Evolutionary conservation across 331 rosid genomes (phyloP).

Genomic region (Saraca asoca): DNA sequence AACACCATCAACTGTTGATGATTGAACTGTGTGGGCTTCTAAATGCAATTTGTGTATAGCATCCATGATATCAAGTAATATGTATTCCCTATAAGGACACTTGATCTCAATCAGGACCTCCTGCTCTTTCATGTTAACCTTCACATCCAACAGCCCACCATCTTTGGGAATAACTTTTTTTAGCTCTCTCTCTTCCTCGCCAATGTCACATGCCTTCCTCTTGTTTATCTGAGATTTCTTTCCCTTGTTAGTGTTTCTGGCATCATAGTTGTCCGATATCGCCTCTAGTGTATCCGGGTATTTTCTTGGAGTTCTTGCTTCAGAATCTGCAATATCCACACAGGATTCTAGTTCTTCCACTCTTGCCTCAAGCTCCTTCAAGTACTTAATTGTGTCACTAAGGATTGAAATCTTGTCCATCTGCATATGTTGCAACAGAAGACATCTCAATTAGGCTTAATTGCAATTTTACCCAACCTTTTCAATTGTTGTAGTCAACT

Average conservation of each 20-base stretch:
- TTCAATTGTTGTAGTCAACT: too few relatives aligned
- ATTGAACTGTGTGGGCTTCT: slow-evolving; percentile 71
- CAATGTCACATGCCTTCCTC: slow-evolving; percentile 66
- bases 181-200: slow-evolving; percentile 42
- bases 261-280: slow-evolving; percentile 59
- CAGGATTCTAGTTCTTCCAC: slow-evolving; percentile 76
- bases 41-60: slow-evolving; percentile 62
- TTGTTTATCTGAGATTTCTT: neutral
- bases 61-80: slow-evolving; percentile 75
- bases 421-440: slow-evolving; percentile 37
- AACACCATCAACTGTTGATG: slow-evolving; percentile 66
- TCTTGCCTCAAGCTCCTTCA: slow-evolving; percentile 74
- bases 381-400: slow-evolving; percentile 60
- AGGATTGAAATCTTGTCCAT: slow-evolving; percentile 62
- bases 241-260: slow-evolving; percentile 1
- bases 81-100: slow-evolving; percentile 76
- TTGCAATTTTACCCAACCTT: too few relatives aligned
- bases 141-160: slow-evolving; percentile 48
- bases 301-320: slow-evolving; percentile 52
- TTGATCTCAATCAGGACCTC: slow-evolving; percentile 72
- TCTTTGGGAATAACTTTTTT: slow-evolving; percentile 37
- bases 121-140: slow-evolving; percentile 56
- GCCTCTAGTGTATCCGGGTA: slow-evolving; percentile 54
- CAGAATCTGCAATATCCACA: slow-evolving; percentile 51
- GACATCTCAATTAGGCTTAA: neutral